phyloP scores from a whole-genome alignment of 352 stramenopile genomes.

The Phytophthora constricta region DNA sequence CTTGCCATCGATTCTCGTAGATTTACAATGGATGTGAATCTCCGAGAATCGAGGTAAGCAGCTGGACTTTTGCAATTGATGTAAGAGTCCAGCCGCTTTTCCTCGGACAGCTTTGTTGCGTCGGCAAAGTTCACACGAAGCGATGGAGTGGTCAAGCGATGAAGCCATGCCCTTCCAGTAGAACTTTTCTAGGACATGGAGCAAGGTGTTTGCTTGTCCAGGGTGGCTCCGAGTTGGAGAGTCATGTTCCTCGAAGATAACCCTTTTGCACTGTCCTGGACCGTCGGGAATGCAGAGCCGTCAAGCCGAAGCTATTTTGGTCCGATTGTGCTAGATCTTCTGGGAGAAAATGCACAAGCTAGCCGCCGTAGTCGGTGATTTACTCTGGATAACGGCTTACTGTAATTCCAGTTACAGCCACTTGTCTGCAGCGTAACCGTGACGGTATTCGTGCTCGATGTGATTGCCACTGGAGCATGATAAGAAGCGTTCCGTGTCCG shows the following conservation, averaged over 20 bases:
- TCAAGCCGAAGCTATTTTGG: no score
- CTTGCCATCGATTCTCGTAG: not conserved
- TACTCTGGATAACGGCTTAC: no score
- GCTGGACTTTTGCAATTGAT: no score
- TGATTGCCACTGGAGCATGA: no score
- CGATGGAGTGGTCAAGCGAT: not conserved
- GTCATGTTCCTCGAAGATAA: slow-evolving; percentile 7
- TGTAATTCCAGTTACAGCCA: not conserved
- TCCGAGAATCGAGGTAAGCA: no score
- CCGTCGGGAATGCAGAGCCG: slow-evolving; percentile 6
- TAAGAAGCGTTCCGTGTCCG: no score
- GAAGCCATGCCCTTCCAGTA: not conserved
- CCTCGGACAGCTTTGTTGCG: slow-evolving; percentile 1
- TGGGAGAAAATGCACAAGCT: no score
- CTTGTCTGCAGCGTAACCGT: no score
- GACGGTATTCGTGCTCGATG: no score
- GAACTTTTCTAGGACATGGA: not conserved
- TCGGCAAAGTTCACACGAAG: slow-evolving; percentile 14
- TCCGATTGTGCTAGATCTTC: no score
- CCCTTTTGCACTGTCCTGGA: not conserved
- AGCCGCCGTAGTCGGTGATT: no score
- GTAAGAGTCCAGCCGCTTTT: not conserved
- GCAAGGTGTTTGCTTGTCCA: not conserved
- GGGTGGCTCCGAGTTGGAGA: not conserved
- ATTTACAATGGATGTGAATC: slow-evolving; percentile 12